Percentiles rank a stretch among this genome's conserved stretches.
Evolutionary conservation across 306 rosid species (phyloP).

Genomic region (Prunus fruticosa): DNA sequence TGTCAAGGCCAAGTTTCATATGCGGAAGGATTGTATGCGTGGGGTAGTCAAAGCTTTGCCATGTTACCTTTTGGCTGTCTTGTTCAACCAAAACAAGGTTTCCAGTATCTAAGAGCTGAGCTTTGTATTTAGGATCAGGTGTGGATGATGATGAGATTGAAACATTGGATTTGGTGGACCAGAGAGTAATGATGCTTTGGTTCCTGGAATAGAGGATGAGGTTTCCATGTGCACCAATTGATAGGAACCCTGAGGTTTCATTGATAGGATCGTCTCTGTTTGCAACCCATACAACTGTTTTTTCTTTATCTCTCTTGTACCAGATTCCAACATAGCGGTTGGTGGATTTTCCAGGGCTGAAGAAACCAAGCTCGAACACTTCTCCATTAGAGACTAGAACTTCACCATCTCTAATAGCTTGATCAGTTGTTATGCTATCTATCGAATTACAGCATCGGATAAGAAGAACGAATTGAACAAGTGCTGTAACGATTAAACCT

Average conservation of each 20-base stretch:
- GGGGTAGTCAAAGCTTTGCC: constrained; percentile 51
- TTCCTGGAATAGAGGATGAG: background rate
- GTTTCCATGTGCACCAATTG: background rate
- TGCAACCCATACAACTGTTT: background rate
- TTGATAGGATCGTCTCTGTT: background rate
- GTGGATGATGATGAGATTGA: background rate
- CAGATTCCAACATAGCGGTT: constrained; percentile 38
- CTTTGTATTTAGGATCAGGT: background rate
- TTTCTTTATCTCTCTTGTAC: background rate
- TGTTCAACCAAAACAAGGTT: constrained; percentile 12
- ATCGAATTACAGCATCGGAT: background rate
- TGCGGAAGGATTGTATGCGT: constrained; percentile 19
- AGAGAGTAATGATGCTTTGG: background rate
- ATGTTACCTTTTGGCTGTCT: background rate
- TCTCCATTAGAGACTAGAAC: constrained; percentile 34
- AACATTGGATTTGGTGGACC: background rate
- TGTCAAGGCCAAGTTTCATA: constrained; percentile 15
- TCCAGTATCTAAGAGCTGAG: constrained; percentile 22
- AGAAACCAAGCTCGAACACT: constrained; percentile 54
- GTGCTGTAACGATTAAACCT: background rate
- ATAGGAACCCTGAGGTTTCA: background rate
- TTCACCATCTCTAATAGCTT: constrained; percentile 36
- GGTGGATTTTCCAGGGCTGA: constrained; percentile 31
- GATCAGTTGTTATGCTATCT: constrained; percentile 19
- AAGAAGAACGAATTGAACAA: background rate